Conservation (phyloP, 1,284 basidiomycete genomes). For the Tylopilus sp. region DNA sequence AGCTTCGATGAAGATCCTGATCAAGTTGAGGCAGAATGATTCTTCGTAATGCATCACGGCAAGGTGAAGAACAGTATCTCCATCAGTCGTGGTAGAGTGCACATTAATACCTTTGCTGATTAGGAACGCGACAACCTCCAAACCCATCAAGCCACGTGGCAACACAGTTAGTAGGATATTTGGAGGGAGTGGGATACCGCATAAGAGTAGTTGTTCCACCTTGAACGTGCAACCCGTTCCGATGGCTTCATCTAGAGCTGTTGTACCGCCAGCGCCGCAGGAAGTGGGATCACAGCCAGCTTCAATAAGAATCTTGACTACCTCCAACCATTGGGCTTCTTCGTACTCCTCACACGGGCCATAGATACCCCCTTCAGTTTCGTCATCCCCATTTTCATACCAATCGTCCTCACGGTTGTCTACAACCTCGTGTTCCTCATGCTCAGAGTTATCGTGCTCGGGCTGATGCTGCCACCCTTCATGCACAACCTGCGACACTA, state of each 20-base stretch:
- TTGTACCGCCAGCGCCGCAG: background rate
- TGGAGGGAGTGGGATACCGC: background rate
- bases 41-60: background rate
- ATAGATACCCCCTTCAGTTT: no score
- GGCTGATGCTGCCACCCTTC: no score
- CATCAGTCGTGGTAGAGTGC: background rate
- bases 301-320: background rate
- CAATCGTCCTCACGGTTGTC: no score
- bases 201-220: background rate
- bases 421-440: no score
- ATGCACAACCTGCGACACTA: no score
- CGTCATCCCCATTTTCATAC: no score
- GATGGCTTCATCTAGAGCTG: background rate
- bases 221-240: no score
- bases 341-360: no score
- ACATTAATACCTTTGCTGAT: background rate
- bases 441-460: no score
- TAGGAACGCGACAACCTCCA: background rate
- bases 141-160: no score
- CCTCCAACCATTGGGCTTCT: background rate
- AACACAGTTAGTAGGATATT: background rate
- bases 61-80: background rate
- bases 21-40: background rate
- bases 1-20: background rate
- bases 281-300: background rate